These are phyloP conservation scores for Ophiostoma fasciatum DNA, from an alignment of 2,329 filamentous ascomycete genomes.

Conservation along the genomic window DNA sequence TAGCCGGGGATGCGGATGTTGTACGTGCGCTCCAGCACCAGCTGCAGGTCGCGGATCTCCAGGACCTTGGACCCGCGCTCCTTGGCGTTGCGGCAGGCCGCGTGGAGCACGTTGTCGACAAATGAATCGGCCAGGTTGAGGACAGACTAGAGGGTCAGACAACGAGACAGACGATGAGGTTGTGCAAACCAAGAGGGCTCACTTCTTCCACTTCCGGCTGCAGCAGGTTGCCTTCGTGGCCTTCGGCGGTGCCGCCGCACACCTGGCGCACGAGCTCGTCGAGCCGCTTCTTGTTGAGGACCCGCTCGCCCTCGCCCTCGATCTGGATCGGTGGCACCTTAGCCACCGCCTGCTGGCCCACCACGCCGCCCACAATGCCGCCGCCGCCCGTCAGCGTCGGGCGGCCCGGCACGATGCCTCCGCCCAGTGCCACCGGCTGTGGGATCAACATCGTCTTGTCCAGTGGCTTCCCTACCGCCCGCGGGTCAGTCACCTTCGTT, in stretches of 20 bases:
- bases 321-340: constrained; percentile 74
- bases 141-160: constrained; percentile 46
- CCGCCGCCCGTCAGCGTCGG: constrained; percentile 75
- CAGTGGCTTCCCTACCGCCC: no score
- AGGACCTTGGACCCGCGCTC: constrained; percentile 80
- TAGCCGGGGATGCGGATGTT: constrained; percentile 91
- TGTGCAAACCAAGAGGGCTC: constrained; percentile 18
- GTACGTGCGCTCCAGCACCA: constrained; percentile 71
- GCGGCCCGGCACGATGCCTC: constrained; percentile 47
- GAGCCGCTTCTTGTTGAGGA: constrained; percentile 95
- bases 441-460: no score
- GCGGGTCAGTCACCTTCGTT: constrained; percentile 41
- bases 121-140: constrained; percentile 87
- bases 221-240: constrained; percentile 60
- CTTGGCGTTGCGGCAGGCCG: constrained; percentile 83
- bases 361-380: constrained; percentile 63
- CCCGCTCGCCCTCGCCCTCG: constrained; percentile 80
- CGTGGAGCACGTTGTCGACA: constrained; percentile 76
- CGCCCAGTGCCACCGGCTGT: constrained; percentile 54
- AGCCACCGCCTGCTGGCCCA: constrained; percentile 73
- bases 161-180: background rate
- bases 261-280: constrained; percentile 92
- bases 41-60: constrained; percentile 75
- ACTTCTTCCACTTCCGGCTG: constrained; percentile 95
- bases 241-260: constrained; percentile 61